These are phyloP conservation scores for Pseudofabraea citricarpa DNA, from an alignment of 2,329 filamentous ascomycete species.

Conservation along the genomic window DNA sequence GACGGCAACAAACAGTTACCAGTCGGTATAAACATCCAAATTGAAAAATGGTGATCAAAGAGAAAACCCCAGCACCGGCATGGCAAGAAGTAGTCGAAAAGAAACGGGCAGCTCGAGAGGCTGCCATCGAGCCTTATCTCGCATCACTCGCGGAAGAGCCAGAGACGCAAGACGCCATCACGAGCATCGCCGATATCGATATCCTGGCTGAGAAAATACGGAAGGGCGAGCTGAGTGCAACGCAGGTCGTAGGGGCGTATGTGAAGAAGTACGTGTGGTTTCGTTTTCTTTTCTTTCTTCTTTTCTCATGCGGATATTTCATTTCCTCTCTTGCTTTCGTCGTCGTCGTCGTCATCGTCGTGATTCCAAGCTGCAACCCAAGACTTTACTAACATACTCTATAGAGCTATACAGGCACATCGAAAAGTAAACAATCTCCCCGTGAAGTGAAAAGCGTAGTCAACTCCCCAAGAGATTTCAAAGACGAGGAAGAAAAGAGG, in stretches of 20 bases:
- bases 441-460: not conserved
- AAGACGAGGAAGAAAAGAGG: too few relatives aligned
- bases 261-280: constrained; percentile 1
- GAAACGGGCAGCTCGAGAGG: constrained; percentile 1
- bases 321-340: too few relatives aligned
- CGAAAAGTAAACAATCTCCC: not conserved
- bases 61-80: not conserved
- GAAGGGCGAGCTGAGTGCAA: constrained; percentile 2
- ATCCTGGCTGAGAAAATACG: constrained; percentile 1
- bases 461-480: not conserved
- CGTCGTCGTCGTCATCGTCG: too few relatives aligned
- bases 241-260: constrained; percentile 1
- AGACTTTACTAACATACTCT: not conserved
- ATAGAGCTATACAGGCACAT: not conserved
- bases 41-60: too few relatives aligned
- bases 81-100: constrained; percentile 4
- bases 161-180: constrained; percentile 4
- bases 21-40: too few relatives aligned
- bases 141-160: not conserved
- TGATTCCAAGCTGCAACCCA: not conserved
- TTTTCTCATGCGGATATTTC: too few relatives aligned
- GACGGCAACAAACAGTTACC: too few relatives aligned
- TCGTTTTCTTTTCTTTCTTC: too few relatives aligned
- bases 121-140: constrained; percentile 4
- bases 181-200: constrained; percentile 5